Conservation (phyloP, 1,139 yeast genomes). For the Kodamaea derodonti region DNA sequence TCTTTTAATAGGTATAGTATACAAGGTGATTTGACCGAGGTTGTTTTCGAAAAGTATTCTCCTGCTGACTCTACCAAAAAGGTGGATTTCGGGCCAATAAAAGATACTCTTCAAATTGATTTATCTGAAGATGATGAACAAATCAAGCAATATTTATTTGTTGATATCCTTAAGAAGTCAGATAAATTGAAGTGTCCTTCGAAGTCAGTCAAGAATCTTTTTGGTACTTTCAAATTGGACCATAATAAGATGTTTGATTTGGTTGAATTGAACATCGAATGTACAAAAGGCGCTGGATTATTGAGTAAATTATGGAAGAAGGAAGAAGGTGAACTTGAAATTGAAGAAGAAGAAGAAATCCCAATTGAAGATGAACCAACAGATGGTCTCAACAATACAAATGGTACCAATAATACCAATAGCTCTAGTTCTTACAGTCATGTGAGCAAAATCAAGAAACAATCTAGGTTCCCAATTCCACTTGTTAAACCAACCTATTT, state of each 20-base stretch:
- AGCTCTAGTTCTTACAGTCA: conserved; percentile 11
- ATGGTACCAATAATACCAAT: conserved; percentile 15
- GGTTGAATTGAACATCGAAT: conserved; percentile 37
- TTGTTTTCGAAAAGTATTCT: conserved; percentile 45
- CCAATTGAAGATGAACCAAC: conserved; percentile 9
- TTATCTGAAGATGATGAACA: conserved; percentile 53
- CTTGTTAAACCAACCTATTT: conserved; percentile 32
- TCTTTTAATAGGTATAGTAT: conserved; percentile 27
- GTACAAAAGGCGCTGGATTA: conserved; percentile 27
- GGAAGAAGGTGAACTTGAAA: conserved; percentile 13
- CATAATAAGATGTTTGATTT: conserved; percentile 50
- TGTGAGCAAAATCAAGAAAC: conserved; percentile 5
- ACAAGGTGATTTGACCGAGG: conserved; percentile 18
- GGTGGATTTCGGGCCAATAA: conserved; percentile 31
- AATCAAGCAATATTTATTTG: conserved; percentile 35
- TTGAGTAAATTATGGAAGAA: conserved; percentile 26
- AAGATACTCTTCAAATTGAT: conserved; percentile 35
- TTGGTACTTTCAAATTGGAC: conserved; percentile 45
- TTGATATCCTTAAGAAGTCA: conserved; percentile 31
- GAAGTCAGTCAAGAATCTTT: conserved; percentile 26
- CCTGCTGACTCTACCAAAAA: conserved; percentile 23
- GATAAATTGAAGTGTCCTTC: conserved; percentile 44
- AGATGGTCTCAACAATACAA: conserved; percentile 2
- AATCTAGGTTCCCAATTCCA: conserved; percentile 18
- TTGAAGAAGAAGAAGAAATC: conserved; percentile 12